phyloP scores from a whole-genome alignment of 768 basidiomycete species.

The Naganishia antarctica region DNA sequence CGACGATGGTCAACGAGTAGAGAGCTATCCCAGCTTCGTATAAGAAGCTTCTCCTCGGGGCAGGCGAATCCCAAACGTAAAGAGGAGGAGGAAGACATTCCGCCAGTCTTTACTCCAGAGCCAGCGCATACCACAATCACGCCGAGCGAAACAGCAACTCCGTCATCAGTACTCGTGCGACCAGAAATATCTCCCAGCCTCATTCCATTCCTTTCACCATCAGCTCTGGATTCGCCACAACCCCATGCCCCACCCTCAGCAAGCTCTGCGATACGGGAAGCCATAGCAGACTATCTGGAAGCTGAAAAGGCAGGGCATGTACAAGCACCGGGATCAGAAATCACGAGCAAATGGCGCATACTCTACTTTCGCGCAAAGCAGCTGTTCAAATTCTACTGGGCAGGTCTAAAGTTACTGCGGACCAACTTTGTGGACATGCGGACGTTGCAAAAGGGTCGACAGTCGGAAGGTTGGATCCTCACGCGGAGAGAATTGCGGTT shows the following conservation, averaged over 20 bases:
- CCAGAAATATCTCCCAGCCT: conserved; percentile 18
- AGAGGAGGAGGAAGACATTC: conserved; percentile 4
- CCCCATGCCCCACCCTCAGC: conserved; percentile 22
- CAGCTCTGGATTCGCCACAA: conserved; percentile 21
- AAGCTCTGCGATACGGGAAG: conserved; percentile 20
- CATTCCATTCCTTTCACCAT: conserved; percentile 27
- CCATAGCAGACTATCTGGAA: conserved; percentile 29
- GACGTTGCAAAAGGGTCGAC: conserved; percentile 58
- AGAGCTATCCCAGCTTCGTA: too few species aligned
- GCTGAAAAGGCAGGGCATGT: conserved; percentile 26
- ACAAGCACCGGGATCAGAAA: conserved; percentile 3
- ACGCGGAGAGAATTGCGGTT: conserved; percentile 67
- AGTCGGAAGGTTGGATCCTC: conserved; percentile 60
- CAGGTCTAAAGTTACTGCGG: conserved; percentile 66
- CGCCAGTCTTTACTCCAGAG: background rate
- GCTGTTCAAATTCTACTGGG: conserved; percentile 74
- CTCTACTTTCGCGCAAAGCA: conserved; percentile 50
- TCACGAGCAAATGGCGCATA: conserved; percentile 14
- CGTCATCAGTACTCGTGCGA: background rate
- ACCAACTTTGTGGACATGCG: conserved; percentile 56
- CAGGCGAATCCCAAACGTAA: conserved; percentile 2
- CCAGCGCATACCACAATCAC: background rate
- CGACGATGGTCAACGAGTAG: background rate
- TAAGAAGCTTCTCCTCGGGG: background rate
- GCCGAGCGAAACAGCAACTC: background rate